Percentiles rank a stretch among this genome's conserved stretches.
These are phyloP conservation scores for Arthrocladium fulminans DNA, from an alignment of 2,329 filamentous ascomycete genomes.

Conservation along the genomic window DNA sequence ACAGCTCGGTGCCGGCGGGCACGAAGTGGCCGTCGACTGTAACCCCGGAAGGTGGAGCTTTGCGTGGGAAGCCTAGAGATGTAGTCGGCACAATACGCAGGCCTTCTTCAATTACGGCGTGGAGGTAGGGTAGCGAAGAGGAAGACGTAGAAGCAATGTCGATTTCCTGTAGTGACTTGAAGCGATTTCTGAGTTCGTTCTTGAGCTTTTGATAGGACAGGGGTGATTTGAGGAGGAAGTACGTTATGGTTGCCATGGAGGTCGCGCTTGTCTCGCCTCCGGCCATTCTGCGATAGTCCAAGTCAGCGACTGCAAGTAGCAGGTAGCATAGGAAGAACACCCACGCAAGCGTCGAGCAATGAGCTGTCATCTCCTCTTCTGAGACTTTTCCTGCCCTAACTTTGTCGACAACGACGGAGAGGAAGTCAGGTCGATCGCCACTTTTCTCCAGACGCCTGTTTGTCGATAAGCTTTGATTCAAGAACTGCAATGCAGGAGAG, in stretches of 20 bases:
- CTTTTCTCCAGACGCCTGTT: background rate
- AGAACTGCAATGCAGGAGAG: background rate
- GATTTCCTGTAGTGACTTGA: conserved; percentile 33
- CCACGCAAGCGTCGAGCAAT: background rate
- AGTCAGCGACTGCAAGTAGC: background rate
- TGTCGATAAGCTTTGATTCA: background rate
- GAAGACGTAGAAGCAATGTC: background rate
- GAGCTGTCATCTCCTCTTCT: background rate
- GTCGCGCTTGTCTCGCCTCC: conserved; percentile 47
- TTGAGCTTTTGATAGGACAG: conserved; percentile 31
- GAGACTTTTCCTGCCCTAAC: background rate
- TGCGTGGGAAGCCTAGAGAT: background rate
- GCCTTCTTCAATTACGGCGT: conserved; percentile 26
- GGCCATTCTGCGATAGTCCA: conserved; percentile 29
- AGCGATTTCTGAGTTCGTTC: conserved; percentile 26
- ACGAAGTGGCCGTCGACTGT: conserved; percentile 18
- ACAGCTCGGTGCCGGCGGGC: conserved; percentile 11
- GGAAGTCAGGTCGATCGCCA: background rate
- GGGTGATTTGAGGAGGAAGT: conserved; percentile 34
- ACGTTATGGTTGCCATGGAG: conserved; percentile 34
- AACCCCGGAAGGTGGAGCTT: conserved; percentile 8
- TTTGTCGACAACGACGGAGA: background rate
- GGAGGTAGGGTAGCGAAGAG: conserved; percentile 7
- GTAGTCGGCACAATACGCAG: background rate
- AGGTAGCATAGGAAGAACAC: background rate